Conservation (phyloP, 495 filamentous ascomycete species). For the Penicillium paxilli region DNA sequence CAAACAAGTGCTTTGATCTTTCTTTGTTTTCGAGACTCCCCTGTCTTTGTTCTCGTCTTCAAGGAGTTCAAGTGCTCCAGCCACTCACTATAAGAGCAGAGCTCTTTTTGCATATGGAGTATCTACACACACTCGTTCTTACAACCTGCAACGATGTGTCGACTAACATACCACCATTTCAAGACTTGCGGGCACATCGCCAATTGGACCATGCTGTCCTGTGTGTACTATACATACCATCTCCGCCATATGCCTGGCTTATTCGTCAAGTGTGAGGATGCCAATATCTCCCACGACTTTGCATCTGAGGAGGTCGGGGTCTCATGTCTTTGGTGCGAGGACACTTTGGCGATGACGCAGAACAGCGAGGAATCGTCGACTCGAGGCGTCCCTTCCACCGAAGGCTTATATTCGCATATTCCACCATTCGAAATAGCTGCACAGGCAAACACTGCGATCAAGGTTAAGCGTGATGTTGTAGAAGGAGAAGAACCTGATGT, state of each 20-base stretch:
- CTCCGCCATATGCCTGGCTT: not conserved
- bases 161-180: not conserved
- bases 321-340: not conserved
- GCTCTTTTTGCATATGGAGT: no score
- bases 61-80: no score
- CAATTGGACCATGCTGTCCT: not conserved
- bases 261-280: not conserved
- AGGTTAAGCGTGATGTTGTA: no score
- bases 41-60: no score
- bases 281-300: not conserved
- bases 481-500: not conserved
- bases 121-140: no score
- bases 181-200: not conserved
- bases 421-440: not conserved
- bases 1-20: no score
- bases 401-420: not conserved
- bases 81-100: no score
- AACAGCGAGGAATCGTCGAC: no score
- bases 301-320: not conserved
- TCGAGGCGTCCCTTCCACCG: not conserved
- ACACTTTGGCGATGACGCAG: no score
- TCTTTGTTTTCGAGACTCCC: no score
- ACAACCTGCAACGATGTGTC: not conserved
- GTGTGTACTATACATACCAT: not conserved
- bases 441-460: not conserved